phyloP scores from a whole-genome alignment of 2,329 filamentous ascomycete genomes.

The Cercospora beticola region DNA sequence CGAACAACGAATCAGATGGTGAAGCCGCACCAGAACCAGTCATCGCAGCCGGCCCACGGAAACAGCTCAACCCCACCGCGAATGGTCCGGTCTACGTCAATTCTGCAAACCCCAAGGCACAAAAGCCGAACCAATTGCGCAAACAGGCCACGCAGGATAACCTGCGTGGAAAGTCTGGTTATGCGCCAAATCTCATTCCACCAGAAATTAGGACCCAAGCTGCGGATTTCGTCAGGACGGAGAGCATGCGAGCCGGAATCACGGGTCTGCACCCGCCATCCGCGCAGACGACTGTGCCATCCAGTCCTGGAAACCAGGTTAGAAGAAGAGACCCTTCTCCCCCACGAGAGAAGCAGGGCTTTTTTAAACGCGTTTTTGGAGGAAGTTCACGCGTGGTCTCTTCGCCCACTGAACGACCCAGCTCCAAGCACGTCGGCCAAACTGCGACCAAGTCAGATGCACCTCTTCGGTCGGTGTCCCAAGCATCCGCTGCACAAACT shows the following conservation, averaged over 20 bases:
- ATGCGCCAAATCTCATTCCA: conserved; percentile 32
- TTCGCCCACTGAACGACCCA: conserved; percentile 22
- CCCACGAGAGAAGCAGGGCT: conserved; percentile 65
- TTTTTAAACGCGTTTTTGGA: conserved; percentile 91
- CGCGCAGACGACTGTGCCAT: conserved; percentile 54
- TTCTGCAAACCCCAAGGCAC: conserved; percentile 22
- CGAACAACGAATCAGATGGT: conserved; percentile 59
- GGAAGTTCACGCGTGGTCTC: conserved; percentile 29
- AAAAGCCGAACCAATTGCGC: conserved; percentile 31
- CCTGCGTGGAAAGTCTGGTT: conserved; percentile 29
- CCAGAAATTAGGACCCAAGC: conserved; percentile 48
- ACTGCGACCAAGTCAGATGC: conserved; percentile 9
- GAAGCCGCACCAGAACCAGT: conserved; percentile 78
- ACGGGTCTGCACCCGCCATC: conserved; percentile 44
- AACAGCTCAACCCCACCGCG: conserved; percentile 42
- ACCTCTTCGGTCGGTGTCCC: conserved; percentile 22
- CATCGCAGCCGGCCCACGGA: conserved; percentile 74
- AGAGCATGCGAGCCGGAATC: conserved; percentile 38
- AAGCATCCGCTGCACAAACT: conserved; percentile 19
- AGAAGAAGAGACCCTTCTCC: conserved; percentile 32
- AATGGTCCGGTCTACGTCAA: conserved; percentile 39
- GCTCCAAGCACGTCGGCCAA: conserved; percentile 24
- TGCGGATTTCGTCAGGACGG: conserved; percentile 51
- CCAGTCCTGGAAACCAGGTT: conserved; percentile 46
- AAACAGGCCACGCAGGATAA: conserved; percentile 38